phyloP scores from a whole-genome alignment of 495 filamentous ascomycete species.

The Penicillium parvum region DNA sequence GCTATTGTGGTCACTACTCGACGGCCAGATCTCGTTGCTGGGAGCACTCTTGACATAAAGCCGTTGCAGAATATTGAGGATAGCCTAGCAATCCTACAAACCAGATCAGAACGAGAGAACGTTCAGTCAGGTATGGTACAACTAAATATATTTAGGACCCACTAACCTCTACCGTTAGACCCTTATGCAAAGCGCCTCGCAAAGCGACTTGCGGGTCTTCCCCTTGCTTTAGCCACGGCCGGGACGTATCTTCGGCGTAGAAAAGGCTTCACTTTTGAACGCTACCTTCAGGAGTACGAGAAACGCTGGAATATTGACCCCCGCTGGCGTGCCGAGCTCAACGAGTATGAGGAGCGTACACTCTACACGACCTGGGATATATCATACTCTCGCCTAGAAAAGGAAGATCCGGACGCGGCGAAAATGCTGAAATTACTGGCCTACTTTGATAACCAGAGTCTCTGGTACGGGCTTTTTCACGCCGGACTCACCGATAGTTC shows the following conservation, averaged over 20 bases:
- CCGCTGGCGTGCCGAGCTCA: neutral
- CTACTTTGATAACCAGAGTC: conserved; percentile 11
- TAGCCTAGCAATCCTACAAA: conserved; percentile 2
- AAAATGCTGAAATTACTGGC: conserved; percentile 8
- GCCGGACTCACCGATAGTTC: conserved; percentile 3
- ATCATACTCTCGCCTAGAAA: conserved; percentile 7
- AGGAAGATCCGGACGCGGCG: conserved; percentile 2
- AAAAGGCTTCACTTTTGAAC: neutral
- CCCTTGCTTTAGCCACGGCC: conserved; percentile 8
- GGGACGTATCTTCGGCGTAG: conserved; percentile 6
- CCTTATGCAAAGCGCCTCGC: conserved; percentile 2
- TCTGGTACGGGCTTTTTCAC: conserved; percentile 6
- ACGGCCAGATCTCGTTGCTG: neutral
- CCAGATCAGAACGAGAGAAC: conserved; percentile 5
- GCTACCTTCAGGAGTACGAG: conserved; percentile 8
- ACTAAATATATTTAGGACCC: neutral
- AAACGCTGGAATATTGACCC: conserved; percentile 4
- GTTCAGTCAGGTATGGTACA: conserved; percentile 1
- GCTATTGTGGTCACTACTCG: conserved; percentile 7
- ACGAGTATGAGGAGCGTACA: conserved; percentile 2
- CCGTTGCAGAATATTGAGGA: conserved; percentile 1
- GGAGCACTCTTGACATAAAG: neutral
- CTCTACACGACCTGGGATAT: conserved; percentile 8
- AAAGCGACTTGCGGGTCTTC: conserved; percentile 4
- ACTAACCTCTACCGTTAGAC: conserved; percentile 1